phyloP scores from a whole-genome alignment of 1,284 basidiomycete genomes.

The Anthracocystis setariae region DNA sequence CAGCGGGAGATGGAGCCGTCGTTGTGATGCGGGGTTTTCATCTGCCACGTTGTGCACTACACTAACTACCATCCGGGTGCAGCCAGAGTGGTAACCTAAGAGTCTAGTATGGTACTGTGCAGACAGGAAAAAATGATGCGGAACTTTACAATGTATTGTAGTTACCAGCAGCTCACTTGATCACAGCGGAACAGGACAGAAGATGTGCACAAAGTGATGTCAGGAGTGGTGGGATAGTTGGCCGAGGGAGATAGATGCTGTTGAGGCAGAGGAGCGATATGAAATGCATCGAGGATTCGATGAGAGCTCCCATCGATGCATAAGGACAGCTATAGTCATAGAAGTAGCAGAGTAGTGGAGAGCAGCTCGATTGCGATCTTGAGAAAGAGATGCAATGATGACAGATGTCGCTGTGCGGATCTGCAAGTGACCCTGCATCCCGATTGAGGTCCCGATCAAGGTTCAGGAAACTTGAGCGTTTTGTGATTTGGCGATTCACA shows the following conservation, averaged over 20 bases:
- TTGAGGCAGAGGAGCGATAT: neutral
- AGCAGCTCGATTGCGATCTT: constrained; percentile 4
- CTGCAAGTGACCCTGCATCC: constrained; percentile 14
- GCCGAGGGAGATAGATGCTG: constrained; percentile 5
- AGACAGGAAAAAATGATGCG: no score
- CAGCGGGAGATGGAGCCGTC: neutral
- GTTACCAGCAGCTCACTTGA: no score
- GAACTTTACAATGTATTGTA: no score
- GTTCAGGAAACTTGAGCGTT: no score
- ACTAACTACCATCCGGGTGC: neutral
- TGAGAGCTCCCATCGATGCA: no score
- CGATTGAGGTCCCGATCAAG: constrained; percentile 2
- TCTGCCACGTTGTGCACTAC: no score
- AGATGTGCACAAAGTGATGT: neutral
- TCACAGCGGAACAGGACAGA: neutral
- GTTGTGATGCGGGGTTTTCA: neutral
- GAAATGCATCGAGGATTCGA: no score
- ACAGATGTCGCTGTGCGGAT: constrained; percentile 28
- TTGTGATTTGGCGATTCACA: no score
- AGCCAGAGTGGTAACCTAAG: neutral
- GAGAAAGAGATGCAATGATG: constrained; percentile 13
- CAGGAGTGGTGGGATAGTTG: neutral
- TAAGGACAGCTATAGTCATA: no score
- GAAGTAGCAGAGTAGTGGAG: no score
- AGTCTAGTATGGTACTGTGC: no score